Percentiles rank a stretch among this genome's conserved stretches.
Conservation (phyloP, 2,329 filamentous ascomycete genomes). For the Reticulascus tulasneorum region DNA sequence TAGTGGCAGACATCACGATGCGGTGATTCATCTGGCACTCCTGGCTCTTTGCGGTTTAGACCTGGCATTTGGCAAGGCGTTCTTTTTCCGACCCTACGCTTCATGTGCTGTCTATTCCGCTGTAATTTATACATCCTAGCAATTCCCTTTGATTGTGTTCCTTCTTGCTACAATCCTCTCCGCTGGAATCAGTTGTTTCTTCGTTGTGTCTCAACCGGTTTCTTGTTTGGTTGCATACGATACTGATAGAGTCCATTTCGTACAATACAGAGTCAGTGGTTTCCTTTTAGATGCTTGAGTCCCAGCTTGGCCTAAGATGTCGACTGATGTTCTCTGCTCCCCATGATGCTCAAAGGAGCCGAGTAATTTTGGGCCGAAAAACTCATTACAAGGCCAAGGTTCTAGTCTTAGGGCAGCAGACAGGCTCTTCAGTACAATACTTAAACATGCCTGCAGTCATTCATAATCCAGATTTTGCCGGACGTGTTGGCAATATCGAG, state of each 20-base stretch:
- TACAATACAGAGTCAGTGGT: too few relatives aligned
- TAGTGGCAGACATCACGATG: slow-evolving; percentile 33
- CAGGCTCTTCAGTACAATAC: too few relatives aligned
- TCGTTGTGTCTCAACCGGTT: slow-evolving; percentile 21
- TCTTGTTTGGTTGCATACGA: slow-evolving; percentile 28
- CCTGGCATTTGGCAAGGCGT: slow-evolving; percentile 46
- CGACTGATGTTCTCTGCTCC: too few relatives aligned
- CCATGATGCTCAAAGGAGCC: too few relatives aligned
- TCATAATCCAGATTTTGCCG: too few relatives aligned
- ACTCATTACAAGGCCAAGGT: too few relatives aligned
- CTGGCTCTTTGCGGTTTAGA: slow-evolving; percentile 42
- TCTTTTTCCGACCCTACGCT: slow-evolving; percentile 38
- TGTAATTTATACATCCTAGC: slow-evolving; percentile 62
- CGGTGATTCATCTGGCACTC: slow-evolving; percentile 23
- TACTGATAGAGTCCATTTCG: slow-evolving; percentile 29
- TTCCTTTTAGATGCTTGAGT: too few relatives aligned
- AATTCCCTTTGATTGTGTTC: slow-evolving; percentile 46
- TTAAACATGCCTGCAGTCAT: too few relatives aligned
- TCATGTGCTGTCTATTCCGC: slow-evolving; percentile 47
- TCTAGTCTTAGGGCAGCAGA: too few relatives aligned
- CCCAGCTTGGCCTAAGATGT: too few relatives aligned
- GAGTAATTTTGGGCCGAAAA: too few relatives aligned
- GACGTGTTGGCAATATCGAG: too few relatives aligned
- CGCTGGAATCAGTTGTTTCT: slow-evolving; percentile 21
- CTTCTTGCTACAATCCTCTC: slow-evolving; percentile 31